Conservation (phyloP, 306 rosid genomes). For the Lotus japonicus region DNA sequence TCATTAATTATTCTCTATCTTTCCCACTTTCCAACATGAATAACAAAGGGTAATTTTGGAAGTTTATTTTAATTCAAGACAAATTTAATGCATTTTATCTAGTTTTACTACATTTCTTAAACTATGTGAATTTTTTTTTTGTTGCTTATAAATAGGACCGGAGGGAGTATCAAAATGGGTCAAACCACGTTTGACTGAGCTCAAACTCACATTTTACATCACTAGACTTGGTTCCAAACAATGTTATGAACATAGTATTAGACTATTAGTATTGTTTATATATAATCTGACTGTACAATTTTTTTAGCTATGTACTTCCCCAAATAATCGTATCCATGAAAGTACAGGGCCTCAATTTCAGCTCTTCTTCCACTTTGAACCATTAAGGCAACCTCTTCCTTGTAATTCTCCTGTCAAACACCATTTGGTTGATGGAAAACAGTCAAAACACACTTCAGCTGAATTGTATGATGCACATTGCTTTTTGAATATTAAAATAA, state of each 20-base stretch:
- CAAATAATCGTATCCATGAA: constrained; percentile 62
- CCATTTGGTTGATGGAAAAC: neutral
- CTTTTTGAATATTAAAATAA: neutral
- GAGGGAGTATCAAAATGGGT: no score
- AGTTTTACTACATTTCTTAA: no score
- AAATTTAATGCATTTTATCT: no score
- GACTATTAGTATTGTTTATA: constrained; percentile 6
- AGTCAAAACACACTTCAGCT: neutral
- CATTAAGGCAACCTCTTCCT: constrained; percentile 65
- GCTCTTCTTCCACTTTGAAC: constrained; percentile 59
- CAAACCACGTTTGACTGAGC: no score
- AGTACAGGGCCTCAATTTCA: constrained; percentile 84
- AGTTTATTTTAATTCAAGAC: no score
- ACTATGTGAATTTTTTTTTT: no score
- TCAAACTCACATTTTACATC: no score
- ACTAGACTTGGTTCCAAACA: no score
- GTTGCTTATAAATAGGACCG: no score
- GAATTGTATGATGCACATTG: neutral
- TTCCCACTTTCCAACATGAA: no score
- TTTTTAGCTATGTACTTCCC: constrained; percentile 76
- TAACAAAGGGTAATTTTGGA: no score
- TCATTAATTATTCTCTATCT: no score
- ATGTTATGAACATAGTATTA: neutral
- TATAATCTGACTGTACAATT: constrained; percentile 72
- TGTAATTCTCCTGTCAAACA: constrained; percentile 63